These are phyloP conservation scores for Cadophora luteo-olivacea DNA, from an alignment of 2,329 filamentous ascomycete species.

Conservation along the genomic window DNA sequence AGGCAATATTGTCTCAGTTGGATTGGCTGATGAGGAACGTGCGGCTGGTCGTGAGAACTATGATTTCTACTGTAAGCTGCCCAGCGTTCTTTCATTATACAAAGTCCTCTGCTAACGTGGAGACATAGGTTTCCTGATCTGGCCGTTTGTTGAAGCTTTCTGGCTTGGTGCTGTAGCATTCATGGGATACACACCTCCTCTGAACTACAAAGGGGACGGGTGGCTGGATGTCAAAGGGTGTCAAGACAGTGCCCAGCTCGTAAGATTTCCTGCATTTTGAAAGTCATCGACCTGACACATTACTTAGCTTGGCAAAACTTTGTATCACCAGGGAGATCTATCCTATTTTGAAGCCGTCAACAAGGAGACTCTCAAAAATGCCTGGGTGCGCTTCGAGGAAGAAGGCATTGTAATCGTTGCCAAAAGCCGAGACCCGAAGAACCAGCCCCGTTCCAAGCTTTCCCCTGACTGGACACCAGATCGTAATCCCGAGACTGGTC, in stretches of 20 bases:
- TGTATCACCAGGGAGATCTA: slow-evolving; percentile 96
- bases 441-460: slow-evolving; percentile 68
- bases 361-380: slow-evolving; percentile 95
- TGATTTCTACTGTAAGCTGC: slow-evolving; percentile 81
- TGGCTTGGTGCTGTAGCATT: slow-evolving; percentile 92
- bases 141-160: slow-evolving; percentile 94
- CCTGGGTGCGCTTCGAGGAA: slow-evolving; percentile 85
- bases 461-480: slow-evolving; percentile 76
- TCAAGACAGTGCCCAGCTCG: slow-evolving; percentile 81
- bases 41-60: slow-evolving; percentile 87
- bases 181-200: slow-evolving; percentile 82
- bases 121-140: slow-evolving; percentile 75
- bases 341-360: slow-evolving; percentile 99
- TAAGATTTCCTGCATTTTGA: slow-evolving; percentile 50
- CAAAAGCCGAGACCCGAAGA: slow-evolving; percentile 68
- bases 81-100: no score
- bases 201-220: slow-evolving; percentile 58
- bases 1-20: slow-evolving; percentile 68
- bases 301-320: slow-evolving; percentile 82
- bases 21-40: slow-evolving; percentile 78
- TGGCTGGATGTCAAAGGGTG: slow-evolving; percentile 83
- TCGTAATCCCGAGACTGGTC: slow-evolving; percentile 66
- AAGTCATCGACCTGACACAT: slow-evolving; percentile 35
- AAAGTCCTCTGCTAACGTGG: no score
- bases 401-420: slow-evolving; percentile 85